Evolutionary conservation across 305 asterid genomes (phyloP).

Genomic region (Plantago coronopus): DNA sequence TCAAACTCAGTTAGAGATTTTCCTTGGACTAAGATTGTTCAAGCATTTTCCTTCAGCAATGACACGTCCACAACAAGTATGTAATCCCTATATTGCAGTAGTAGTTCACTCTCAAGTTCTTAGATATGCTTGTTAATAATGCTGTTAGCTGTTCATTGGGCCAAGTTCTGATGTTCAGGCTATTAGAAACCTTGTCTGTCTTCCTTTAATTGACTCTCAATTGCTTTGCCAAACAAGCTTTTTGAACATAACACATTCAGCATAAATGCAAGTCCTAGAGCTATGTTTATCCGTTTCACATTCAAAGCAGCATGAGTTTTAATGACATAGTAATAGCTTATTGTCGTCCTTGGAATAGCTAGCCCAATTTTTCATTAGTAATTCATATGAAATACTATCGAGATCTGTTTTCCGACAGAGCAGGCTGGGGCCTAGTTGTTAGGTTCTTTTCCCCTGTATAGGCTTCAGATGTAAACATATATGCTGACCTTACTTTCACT

Average conservation of each 20-base stretch:
- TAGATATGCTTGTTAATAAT: conserved; percentile 20
- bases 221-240: too few species aligned
- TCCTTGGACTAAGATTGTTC: conserved; percentile 87
- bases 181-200: background rate
- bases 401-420: too few species aligned
- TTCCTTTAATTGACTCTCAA: background rate
- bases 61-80: conserved; percentile 70
- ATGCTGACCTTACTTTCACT: too few species aligned
- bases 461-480: too few species aligned
- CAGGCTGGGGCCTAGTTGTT: too few species aligned
- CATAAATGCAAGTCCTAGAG: conserved; percentile 1
- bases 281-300: conserved; percentile 8
- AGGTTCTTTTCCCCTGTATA: too few species aligned
- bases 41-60: conserved; percentile 87
- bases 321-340: background rate
- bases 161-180: conserved; percentile 8
- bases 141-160: conserved; percentile 18
- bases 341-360: too few species aligned
- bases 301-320: conserved; percentile 12
- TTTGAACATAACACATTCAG: conserved; percentile 1
- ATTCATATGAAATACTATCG: too few species aligned
- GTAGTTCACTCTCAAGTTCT: conserved; percentile 6
- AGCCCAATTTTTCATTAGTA: too few species aligned
- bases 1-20: conserved; percentile 92
- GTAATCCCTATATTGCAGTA: conserved; percentile 29